Percentiles rank a stretch among this genome's conserved stretches.
Evolutionary conservation across 148 eudicot genomes (phyloP).

Genomic region (Rhododendron kiyosumense): DNA sequence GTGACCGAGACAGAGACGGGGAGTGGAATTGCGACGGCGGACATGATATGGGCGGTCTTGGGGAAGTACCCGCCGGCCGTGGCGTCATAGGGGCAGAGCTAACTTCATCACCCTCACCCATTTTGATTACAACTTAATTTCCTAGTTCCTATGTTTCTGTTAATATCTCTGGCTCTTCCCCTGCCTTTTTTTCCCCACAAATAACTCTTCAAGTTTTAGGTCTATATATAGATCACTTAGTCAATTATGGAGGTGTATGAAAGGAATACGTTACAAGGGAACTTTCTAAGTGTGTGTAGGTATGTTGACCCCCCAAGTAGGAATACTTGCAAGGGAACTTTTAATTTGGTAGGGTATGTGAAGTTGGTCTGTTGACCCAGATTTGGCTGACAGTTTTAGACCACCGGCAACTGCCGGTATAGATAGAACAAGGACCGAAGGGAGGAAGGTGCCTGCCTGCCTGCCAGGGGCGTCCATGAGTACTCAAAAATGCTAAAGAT

Average conservation of each 20-base stretch:
- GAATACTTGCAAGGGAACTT: background rate
- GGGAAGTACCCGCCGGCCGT: conserved; percentile 26
- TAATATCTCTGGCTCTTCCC: background rate
- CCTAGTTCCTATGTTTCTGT: background rate
- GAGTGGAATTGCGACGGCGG: conserved; percentile 71
- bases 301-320: background rate
- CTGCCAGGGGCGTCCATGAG: background rate
- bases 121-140: conserved; percentile 6
- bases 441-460: background rate
- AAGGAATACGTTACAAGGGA: background rate
- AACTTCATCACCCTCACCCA: conserved; percentile 32
- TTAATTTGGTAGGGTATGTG: background rate
- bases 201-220: background rate
- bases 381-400: background rate
- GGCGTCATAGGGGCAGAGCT: conserved; percentile 72
- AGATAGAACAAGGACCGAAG: background rate
- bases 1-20: conserved; percentile 82
- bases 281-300: background rate
- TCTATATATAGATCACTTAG: background rate
- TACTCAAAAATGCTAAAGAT: background rate
- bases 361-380: background rate
- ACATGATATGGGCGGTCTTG: conserved; percentile 31
- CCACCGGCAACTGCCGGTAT: background rate
- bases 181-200: conserved; percentile 5
- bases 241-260: background rate